Percentiles rank a stretch among this genome's conserved stretches.
These are phyloP conservation scores for Cordyceps sp. DNA, from an alignment of 2,329 filamentous ascomycete species.

Conservation along the genomic window DNA sequence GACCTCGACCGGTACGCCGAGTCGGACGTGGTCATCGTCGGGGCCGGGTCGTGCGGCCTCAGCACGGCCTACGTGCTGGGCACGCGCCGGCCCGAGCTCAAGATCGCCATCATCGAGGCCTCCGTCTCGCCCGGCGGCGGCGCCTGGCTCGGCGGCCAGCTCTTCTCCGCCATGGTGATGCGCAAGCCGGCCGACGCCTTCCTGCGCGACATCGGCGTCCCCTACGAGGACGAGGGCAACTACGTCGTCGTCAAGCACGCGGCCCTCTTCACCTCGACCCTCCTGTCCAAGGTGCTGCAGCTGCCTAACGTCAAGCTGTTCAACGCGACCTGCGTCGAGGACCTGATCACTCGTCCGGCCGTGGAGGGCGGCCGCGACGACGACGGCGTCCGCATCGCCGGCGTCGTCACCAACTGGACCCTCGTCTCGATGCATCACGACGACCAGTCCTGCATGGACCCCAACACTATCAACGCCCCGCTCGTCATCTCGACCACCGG, in stretches of 20 bases:
- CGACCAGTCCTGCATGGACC: conserved; percentile 91
- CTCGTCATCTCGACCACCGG: conserved; percentile 80
- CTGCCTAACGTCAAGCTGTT: conserved; percentile 93
- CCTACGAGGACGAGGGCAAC: conserved; percentile 75
- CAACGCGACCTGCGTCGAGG: conserved; percentile 86
- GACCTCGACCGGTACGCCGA: conserved; percentile 83
- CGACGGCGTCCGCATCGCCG: conserved; percentile 52
- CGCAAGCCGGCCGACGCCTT: conserved; percentile 82
- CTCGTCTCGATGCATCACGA: conserved; percentile 76
- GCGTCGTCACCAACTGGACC: conserved; percentile 94
- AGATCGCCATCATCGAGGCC: conserved; percentile 82
- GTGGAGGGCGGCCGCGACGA: conserved; percentile 39
- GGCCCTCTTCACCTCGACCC: conserved; percentile 76
- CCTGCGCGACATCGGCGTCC: conserved; percentile 63
- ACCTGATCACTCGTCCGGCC: conserved; percentile 66
- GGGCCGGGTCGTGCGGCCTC: conserved; percentile 76
- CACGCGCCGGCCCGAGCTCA: conserved; percentile 71
- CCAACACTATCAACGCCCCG: conserved; percentile 89
- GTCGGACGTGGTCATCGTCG: conserved; percentile 85
- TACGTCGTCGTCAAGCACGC: conserved; percentile 92
- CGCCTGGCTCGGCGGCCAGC: conserved; percentile 84
- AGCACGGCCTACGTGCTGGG: conserved; percentile 73
- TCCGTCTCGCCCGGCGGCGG: conserved; percentile 76
- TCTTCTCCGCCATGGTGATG: conserved; percentile 93
- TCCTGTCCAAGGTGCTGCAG: conserved; percentile 65